Evolutionary conservation across 305 asterid genomes (phyloP).

Genomic region (Rubia balearica): DNA sequence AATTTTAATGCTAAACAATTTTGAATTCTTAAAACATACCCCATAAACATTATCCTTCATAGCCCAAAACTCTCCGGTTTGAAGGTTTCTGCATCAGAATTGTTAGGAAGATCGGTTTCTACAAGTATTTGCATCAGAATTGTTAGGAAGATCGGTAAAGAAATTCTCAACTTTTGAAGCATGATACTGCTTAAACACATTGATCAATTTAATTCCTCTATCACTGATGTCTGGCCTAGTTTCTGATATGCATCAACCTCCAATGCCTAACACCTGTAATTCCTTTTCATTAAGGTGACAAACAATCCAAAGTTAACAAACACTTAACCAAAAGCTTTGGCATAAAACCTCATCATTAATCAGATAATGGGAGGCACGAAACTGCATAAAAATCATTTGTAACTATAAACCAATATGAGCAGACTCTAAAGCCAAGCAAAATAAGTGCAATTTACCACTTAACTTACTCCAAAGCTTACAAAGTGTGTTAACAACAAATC

Average conservation of each 20-base stretch:
- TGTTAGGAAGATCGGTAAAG: constrained; percentile 26
- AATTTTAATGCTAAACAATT: too few relatives aligned
- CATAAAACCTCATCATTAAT: constrained; percentile 5
- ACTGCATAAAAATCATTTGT: background rate
- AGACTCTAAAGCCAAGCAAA: background rate
- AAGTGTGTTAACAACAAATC: background rate
- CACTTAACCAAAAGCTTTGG: constrained; percentile 7
- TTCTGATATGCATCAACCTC: constrained; percentile 41
- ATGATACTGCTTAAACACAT: constrained; percentile 80
- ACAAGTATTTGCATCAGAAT: constrained; percentile 24
- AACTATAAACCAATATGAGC: background rate
- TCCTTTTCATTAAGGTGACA: background rate
- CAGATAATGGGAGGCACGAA: background rate
- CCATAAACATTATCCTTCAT: constrained; percentile 26
- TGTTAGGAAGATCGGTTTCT: constrained; percentile 40
- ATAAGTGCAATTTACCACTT: background rate
- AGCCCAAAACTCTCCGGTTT: constrained; percentile 54
- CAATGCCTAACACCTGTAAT: background rate
- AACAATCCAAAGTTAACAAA: background rate
- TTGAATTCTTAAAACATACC: too few relatives aligned
- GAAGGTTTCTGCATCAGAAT: constrained; percentile 42
- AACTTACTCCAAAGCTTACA: background rate
- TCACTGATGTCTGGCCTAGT: constrained; percentile 56
- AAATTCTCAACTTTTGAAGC: constrained; percentile 42
- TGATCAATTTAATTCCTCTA: constrained; percentile 72